Evolutionary conservation across 2,329 filamentous ascomycete species (phyloP), one percentile per base, ranked within the genome.

Genomic region (Xylaria sp.): DNA sequence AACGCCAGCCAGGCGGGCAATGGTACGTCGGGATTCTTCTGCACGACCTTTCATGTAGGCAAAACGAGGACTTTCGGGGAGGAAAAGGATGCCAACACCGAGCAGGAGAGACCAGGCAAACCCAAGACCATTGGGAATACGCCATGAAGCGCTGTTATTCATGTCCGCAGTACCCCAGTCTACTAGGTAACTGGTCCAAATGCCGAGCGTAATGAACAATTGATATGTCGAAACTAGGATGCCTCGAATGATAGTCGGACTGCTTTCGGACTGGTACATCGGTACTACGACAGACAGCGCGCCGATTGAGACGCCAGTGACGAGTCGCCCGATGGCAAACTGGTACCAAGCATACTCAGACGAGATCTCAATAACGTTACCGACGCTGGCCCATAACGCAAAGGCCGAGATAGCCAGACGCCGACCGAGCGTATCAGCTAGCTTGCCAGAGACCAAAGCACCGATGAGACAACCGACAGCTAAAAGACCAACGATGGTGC

Each of bases 181-280:
- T 78, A 87, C 82, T 78, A 87, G 83, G 74, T 87, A 85, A 44
- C 84, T 83, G 28, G 80, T 81, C 83, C 85, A 89, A 77, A 92
- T 91, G 57, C 90, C 90, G 33, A 91, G 81, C 0, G 90, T 92
- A 76, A 92, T 89, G 77, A 91, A 87, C 3, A 92, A 84, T 81
- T 92, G 90, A 78, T 92, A 92, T 60, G 84, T 87, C 1, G 86
- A 85, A 33, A 92, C 85, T 46, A 92, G 83, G 6, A 88, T 83
- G 74, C 89, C 89, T 73, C 90, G 87, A 59, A 92, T 86, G 67
- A 88, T 85, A 68, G 88, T 84, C 0, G 90, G 90, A 2, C 87
- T 87, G 65, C 85, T 89, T 78, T 92, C 90, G 17, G 85, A 87
- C 76, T 91, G 89, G 73, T 92, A 92, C 87, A 92, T 89, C 57